These are phyloP conservation scores for Aspergillus brunneoviolaceus DNA, from an alignment of 2,329 filamentous ascomycete genomes.

Conservation along the genomic window DNA sequence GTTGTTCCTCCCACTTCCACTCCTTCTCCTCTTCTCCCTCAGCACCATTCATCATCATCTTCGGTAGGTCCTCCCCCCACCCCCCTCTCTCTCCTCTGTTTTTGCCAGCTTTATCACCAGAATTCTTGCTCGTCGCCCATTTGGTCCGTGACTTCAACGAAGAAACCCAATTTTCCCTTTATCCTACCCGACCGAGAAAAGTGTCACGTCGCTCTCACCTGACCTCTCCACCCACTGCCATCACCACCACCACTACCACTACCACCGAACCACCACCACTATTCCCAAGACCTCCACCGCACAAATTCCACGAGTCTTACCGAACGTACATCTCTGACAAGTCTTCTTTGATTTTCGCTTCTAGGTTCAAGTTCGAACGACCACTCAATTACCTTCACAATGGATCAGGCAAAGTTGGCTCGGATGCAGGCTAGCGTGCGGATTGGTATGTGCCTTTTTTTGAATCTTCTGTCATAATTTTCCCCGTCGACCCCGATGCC, in stretches of 20 bases:
- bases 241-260: conserved; percentile 19
- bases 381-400: conserved; percentile 44
- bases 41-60: conserved; percentile 7
- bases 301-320: conserved; percentile 18
- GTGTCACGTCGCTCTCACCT: neutral
- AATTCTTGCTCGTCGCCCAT: neutral
- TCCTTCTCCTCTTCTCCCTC: conserved; percentile 3
- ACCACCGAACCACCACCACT: conserved; percentile 11
- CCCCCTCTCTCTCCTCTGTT: neutral
- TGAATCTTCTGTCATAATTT: conserved; percentile 8
- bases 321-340: conserved; percentile 19
- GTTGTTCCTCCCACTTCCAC: conserved; percentile 9
- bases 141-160: neutral
- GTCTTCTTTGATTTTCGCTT: conserved; percentile 6
- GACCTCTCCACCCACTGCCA: conserved; percentile 10
- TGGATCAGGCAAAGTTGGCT: conserved; percentile 67
- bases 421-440: conserved; percentile 65
- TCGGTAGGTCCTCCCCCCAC: neutral
- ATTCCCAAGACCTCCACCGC: conserved; percentile 11
- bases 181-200: neutral
- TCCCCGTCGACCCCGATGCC: neutral
- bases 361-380: conserved; percentile 18
- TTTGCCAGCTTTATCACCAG: neutral
- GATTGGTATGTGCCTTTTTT: conserved; percentile 62
- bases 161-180: neutral